Conservation (phyloP, 1,139 yeast species). For the Yamadazyma songkhlaensis region DNA sequence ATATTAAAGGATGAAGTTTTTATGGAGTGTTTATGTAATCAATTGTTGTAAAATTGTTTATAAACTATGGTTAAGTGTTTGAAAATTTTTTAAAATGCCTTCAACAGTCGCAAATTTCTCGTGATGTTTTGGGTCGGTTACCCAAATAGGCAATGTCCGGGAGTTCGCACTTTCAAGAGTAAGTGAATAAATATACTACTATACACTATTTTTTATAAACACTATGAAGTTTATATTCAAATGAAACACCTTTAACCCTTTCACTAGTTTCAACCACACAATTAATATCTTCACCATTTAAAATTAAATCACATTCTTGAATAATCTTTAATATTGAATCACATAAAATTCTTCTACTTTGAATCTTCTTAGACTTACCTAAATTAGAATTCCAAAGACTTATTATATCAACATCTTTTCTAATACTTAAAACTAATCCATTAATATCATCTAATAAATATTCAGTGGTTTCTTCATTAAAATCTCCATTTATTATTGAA, state of each 20-base stretch:
- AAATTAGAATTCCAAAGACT: conserved; percentile 55
- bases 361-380: conserved; percentile 27
- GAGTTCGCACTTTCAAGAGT: not conserved
- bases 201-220: conserved; percentile 22
- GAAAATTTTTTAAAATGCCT: conserved; percentile 7
- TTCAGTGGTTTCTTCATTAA: conserved; percentile 30
- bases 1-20: too few relatives aligned
- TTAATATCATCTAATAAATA: conserved; percentile 44
- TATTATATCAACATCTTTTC: conserved; percentile 50
- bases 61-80: not conserved
- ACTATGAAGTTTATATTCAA: conserved; percentile 45
- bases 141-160: not conserved
- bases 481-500: conserved; percentile 36
- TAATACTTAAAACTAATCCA: conserved; percentile 51
- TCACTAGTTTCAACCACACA: conserved; percentile 17
- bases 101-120: conserved; percentile 4
- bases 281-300: conserved; percentile 6
- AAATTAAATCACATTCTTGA: conserved; percentile 43
- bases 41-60: too few relatives aligned
- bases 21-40: too few relatives aligned
- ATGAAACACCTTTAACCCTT: conserved; percentile 43
- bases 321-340: conserved; percentile 46
- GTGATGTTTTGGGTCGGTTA: conserved; percentile 1
- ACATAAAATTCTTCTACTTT: conserved; percentile 48
- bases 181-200: too few relatives aligned